Conservation (phyloP, 768 basidiomycete species). For the Trametes sanguinea region DNA sequence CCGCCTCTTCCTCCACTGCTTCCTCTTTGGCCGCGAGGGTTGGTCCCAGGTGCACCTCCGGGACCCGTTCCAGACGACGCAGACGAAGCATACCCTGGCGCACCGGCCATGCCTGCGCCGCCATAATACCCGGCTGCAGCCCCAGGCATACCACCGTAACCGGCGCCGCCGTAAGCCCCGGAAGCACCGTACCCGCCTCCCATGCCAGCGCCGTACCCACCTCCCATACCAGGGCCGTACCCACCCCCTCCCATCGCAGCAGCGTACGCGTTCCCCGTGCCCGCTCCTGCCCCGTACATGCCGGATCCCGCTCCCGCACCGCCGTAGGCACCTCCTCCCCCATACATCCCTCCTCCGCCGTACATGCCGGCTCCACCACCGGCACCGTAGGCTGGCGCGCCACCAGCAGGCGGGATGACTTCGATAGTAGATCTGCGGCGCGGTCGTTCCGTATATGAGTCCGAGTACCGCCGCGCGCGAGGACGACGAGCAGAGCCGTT, state of each 20-base stretch:
- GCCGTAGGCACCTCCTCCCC: neutral
- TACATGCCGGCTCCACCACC: neutral
- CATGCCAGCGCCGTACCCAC: neutral
- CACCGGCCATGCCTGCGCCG: neutral
- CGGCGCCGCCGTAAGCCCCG: constrained; percentile 7
- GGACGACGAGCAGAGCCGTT: neutral
- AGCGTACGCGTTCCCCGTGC: neutral
- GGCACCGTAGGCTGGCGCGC: neutral
- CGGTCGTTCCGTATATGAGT: constrained; percentile 1
- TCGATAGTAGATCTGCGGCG: constrained; percentile 10
- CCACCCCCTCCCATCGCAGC: neutral
- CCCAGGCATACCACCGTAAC: constrained; percentile 7
- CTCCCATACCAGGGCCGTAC: constrained; percentile 12
- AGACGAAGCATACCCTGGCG: neutral
- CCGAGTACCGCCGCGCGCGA: constrained; percentile 4
- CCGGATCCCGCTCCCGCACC: neutral
- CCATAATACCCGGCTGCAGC: neutral
- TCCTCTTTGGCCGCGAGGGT: constrained; percentile 6
- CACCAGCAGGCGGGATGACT: neutral
- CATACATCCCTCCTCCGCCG: neutral
- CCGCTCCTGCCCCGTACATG: neutral
- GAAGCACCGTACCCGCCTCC: constrained; percentile 1
- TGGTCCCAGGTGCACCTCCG: constrained; percentile 3
- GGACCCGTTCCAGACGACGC: neutral
- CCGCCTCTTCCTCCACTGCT: constrained; percentile 2